Percentiles rank a stretch among this genome's conserved stretches.
Evolutionary conservation across 129 eudicot species (phyloP).

Genomic region (Escallonia herrerae): DNA sequence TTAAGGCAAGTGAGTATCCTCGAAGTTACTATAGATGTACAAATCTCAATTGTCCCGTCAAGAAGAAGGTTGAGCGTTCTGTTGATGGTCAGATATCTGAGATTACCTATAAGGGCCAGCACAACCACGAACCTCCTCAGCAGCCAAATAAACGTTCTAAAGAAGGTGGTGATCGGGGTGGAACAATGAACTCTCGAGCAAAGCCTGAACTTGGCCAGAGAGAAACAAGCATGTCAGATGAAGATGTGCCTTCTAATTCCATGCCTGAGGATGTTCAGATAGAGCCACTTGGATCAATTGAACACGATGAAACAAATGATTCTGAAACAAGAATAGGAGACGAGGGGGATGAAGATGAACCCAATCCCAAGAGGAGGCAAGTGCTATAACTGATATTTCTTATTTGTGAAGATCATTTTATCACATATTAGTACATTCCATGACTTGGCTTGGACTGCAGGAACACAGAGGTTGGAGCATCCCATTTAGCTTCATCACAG

Average conservation of each 20-base stretch:
- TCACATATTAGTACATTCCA: slow-evolving; percentile 4
- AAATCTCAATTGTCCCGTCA: slow-evolving; percentile 65
- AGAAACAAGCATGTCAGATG: slow-evolving; percentile 13
- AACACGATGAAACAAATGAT: slow-evolving; percentile 27
- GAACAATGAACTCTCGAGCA: slow-evolving; percentile 17
- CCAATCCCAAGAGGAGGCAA: slow-evolving; percentile 82
- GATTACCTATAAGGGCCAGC: slow-evolving; percentile 86
- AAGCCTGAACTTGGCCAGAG: slow-evolving; percentile 13
- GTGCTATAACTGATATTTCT: background rate
- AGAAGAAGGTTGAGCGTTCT: slow-evolving; percentile 85
- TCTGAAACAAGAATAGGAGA: slow-evolving; percentile 17
- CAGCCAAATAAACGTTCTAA: slow-evolving; percentile 41
- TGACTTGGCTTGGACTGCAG: slow-evolving; percentile 34
- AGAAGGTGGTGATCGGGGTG: slow-evolving; percentile 34
- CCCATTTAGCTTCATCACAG: slow-evolving; percentile 34
- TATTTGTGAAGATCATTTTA: background rate
- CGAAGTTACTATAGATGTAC: slow-evolving; percentile 93
- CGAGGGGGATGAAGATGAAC: slow-evolving; percentile 58
- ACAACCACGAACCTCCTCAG: slow-evolving; percentile 73
- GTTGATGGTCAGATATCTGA: slow-evolving; percentile 75
- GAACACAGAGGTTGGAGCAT: slow-evolving; percentile 35
- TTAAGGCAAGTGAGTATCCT: slow-evolving; percentile 85
- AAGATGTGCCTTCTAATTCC: slow-evolving; percentile 9
- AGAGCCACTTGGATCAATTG: slow-evolving; percentile 17
- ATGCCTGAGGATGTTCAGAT: slow-evolving; percentile 27